Percentiles rank a stretch among this genome's conserved stretches.
Evolutionary conservation across 1,284 basidiomycete genomes (phyloP).

Genomic region (Vanrija pseudolonga): DNA sequence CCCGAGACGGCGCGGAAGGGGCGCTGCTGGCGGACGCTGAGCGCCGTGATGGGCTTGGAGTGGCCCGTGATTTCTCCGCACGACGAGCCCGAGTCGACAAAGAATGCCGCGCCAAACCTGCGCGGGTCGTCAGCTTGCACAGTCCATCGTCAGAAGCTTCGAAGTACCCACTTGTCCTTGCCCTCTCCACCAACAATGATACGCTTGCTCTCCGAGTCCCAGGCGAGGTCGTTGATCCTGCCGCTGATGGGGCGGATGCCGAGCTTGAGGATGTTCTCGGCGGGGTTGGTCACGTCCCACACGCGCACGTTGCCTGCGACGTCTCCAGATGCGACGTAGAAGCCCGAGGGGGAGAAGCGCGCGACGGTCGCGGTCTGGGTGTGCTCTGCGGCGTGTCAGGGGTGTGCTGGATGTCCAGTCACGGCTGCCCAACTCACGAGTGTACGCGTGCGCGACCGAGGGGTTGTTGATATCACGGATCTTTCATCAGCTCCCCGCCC

Average conservation of each 20-base stretch:
- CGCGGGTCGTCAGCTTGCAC: not conserved
- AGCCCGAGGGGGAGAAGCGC: constrained; percentile 87
- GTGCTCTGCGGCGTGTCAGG: constrained; percentile 58
- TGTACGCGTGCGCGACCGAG: constrained; percentile 42
- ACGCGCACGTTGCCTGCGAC: constrained; percentile 74
- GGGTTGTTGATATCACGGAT: constrained; percentile 59
- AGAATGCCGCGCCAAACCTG: constrained; percentile 82
- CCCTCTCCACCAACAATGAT: constrained; percentile 97
- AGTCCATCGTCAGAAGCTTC: not conserved
- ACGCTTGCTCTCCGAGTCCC: constrained; percentile 95
- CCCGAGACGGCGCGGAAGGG: constrained; percentile 89
- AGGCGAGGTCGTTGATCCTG: constrained; percentile 84
- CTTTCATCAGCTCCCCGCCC: constrained; percentile 45
- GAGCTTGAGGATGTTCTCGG: constrained; percentile 75
- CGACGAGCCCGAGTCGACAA: constrained; percentile 80
- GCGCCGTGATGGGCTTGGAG: constrained; percentile 85
- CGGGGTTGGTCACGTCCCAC: constrained; percentile 86
- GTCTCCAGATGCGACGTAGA: constrained; percentile 91
- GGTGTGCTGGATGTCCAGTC: not conserved
- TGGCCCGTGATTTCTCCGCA: constrained; percentile 94
- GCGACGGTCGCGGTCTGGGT: constrained; percentile 82
- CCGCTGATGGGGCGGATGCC: constrained; percentile 81
- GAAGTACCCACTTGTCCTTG: constrained; percentile 71
- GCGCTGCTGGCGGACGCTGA: constrained; percentile 81
- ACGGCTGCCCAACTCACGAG: constrained; percentile 27